Evolutionary conservation across 2,329 filamentous ascomycete species (phyloP).

Genomic region (Cryoendolithus antarcticus): DNA sequence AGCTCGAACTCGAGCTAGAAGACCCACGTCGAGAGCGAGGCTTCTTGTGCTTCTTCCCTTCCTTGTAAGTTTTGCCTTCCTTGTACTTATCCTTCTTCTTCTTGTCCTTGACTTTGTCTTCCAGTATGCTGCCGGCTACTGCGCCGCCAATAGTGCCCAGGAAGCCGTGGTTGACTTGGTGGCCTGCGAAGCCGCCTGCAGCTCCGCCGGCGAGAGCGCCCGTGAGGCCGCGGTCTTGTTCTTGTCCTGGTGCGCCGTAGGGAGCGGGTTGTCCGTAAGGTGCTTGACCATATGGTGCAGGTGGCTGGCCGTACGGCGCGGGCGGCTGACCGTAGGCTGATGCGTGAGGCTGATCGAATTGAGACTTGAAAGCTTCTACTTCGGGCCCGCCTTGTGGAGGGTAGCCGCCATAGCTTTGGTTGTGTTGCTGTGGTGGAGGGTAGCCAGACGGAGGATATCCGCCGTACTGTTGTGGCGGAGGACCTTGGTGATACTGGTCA

Average conservation of each 20-base stretch:
- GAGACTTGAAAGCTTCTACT: too few relatives aligned
- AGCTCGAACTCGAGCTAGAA: constrained; percentile 3
- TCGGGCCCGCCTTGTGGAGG: not conserved
- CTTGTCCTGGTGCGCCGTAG: constrained; percentile 12
- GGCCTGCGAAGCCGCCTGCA: constrained; percentile 44
- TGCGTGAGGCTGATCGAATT: constrained; percentile 6
- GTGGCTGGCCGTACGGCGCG: constrained; percentile 5
- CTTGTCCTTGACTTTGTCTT: constrained; percentile 38
- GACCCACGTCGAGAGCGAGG: constrained; percentile 1
- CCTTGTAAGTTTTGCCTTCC: constrained; percentile 24
- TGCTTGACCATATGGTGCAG: constrained; percentile 6
- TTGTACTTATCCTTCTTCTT: constrained; percentile 14
- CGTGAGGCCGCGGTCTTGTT: constrained; percentile 41
- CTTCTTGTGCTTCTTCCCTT: constrained; percentile 10
- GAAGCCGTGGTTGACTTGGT: constrained; percentile 44
- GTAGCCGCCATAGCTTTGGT: constrained; percentile 5
- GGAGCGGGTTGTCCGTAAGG: constrained; percentile 3
- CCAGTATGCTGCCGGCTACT: constrained; percentile 41
- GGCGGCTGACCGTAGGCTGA: constrained; percentile 6
- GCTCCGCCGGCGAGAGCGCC: constrained; percentile 45
- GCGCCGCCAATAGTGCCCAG: constrained; percentile 46
- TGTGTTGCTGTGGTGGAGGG: constrained; percentile 1
- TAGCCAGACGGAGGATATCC: constrained; percentile 1
- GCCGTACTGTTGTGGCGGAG: constrained; percentile 8
- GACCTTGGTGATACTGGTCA: constrained; percentile 2